These are phyloP conservation scores for Ascosphaera apis DNA, from an alignment of 2,329 filamentous ascomycete genomes.

Conservation along the genomic window DNA sequence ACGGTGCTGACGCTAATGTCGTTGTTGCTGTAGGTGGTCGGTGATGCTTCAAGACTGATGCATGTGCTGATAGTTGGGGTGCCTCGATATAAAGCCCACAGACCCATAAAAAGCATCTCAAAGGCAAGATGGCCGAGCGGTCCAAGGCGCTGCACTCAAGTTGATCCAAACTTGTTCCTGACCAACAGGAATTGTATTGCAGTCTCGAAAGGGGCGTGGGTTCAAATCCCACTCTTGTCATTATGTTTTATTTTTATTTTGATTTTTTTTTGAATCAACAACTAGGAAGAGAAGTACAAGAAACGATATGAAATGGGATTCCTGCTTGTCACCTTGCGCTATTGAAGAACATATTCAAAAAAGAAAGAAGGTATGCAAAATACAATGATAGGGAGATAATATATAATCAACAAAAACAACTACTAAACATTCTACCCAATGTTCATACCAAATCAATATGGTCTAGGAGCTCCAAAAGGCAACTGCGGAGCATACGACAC, in stretches of 20 bases:
- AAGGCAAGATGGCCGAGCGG: conserved; percentile 1
- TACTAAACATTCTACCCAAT: background rate
- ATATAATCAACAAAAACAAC: background rate
- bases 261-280: background rate
- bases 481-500: background rate
- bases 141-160: conserved; percentile 1
- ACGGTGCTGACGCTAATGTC: too few species aligned
- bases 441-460: background rate
- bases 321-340: too few species aligned
- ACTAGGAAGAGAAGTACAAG: background rate
- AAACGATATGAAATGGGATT: background rate
- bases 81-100: too few species aligned
- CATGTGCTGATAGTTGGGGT: too few species aligned
- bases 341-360: too few species aligned
- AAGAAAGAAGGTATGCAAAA: too few species aligned
- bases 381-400: too few species aligned
- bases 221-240: conserved; percentile 5
- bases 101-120: background rate
- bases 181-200: conserved; percentile 1
- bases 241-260: conserved; percentile 1
- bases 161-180: conserved; percentile 1
- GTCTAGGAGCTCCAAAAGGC: background rate
- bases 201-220: conserved; percentile 4
- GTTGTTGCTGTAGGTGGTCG: too few species aligned
- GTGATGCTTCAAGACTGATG: too few species aligned